Percentiles rank a stretch among this genome's conserved stretches.
Conservation (phyloP, 768 basidiomycete species). For the Tylopilus plumbeoviolaceoides region DNA sequence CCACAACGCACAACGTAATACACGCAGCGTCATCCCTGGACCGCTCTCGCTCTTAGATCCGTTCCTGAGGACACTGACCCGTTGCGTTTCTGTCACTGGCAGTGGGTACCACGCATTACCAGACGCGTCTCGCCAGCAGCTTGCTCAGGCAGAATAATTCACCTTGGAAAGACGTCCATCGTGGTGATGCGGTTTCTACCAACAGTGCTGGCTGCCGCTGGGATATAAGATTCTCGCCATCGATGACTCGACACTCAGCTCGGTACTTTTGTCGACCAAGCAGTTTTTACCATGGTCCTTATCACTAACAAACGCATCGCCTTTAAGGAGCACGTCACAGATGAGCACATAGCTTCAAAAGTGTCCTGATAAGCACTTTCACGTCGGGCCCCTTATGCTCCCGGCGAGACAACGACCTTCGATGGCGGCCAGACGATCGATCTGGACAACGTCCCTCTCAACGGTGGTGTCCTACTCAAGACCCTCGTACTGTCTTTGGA, state of each 20-base stretch:
- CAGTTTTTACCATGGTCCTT: no score
- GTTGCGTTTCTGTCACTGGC: no score
- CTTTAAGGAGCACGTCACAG: slow-evolving; percentile 30
- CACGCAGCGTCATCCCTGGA: no score
- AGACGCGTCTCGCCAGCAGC: no score
- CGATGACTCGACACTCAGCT: no score
- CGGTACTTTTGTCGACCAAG: no score
- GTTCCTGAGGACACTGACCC: no score
- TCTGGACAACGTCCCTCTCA: slow-evolving; percentile 39
- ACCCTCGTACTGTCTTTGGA: slow-evolving; percentile 45
- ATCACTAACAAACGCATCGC: slow-evolving; percentile 35
- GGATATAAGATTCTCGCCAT: neutral
- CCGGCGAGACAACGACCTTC: slow-evolving; percentile 42
- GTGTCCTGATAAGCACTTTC: no score
- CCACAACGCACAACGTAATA: no score
- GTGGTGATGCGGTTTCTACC: neutral
- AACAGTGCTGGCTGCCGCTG: neutral
- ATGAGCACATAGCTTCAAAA: neutral
- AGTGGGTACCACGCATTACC: no score
- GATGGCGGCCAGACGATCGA: slow-evolving; percentile 48
- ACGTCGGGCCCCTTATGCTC: slow-evolving; percentile 10
- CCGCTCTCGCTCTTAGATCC: no score
- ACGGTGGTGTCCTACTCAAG: slow-evolving; percentile 49
- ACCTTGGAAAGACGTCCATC: neutral
- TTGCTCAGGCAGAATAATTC: neutral